These are phyloP conservation scores for Macrotyloma uniflorum DNA, from an alignment of 306 rosid species.

Conservation along the genomic window DNA sequence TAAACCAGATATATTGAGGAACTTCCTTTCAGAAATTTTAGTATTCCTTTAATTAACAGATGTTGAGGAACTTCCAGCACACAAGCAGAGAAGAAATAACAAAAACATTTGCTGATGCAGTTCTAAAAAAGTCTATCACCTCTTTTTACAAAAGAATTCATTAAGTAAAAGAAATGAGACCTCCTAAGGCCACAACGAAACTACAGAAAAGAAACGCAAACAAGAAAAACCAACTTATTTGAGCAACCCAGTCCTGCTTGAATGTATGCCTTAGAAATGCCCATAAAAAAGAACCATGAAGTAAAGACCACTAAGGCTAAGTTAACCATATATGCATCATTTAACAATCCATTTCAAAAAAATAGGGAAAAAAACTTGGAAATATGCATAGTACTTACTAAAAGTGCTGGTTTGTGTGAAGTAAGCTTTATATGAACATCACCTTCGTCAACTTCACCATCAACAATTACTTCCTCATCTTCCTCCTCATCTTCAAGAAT, in stretches of 20 bases:
- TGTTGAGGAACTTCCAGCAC: neutral
- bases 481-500: slow-evolving; percentile 89
- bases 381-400: slow-evolving; percentile 54
- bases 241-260: neutral
- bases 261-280: neutral
- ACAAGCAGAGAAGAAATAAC: neutral
- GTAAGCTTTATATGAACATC: slow-evolving; percentile 96
- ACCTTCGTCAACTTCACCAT: slow-evolving; percentile 99
- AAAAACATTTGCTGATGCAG: neutral
- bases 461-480: slow-evolving; percentile 93
- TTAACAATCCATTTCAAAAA: neutral
- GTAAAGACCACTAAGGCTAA: neutral
- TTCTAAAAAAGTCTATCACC: neutral
- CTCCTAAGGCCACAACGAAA: neutral
- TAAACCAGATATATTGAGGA: no score
- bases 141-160: neutral
- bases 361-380: neutral
- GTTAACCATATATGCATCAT: slow-evolving; percentile 25
- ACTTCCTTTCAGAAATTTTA: slow-evolving; percentile 8
- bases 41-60: neutral
- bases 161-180: neutral
- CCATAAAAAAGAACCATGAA: slow-evolving; percentile 7
- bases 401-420: slow-evolving; percentile 56
- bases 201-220: neutral
- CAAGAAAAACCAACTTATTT: neutral